A percentile compares a stretch with the other conserved stretches of the same genome.
Conservation (phyloP, 129 eudicot species). For the Sambucus nigra region DNA sequence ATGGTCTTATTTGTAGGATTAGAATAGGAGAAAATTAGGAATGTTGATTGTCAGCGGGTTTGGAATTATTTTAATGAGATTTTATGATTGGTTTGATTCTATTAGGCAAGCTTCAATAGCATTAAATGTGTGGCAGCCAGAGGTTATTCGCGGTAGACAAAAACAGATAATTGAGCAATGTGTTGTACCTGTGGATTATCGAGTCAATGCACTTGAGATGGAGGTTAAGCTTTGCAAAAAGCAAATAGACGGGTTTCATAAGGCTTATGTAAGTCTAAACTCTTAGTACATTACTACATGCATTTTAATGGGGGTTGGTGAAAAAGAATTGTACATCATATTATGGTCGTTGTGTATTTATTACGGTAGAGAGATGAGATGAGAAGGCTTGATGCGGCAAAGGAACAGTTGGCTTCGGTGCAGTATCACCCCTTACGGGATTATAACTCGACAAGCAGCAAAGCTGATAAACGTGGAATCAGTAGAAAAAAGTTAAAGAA, state of each 20-base stretch:
- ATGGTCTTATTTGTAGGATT: background rate
- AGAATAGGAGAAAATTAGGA: background rate
- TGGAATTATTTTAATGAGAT: background rate
- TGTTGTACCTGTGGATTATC: conserved; percentile 50
- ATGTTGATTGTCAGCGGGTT: too few relatives aligned
- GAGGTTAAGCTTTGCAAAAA: conserved; percentile 83
- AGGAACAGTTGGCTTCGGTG: conserved; percentile 42
- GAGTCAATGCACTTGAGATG: conserved; percentile 70
- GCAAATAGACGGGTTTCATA: conserved; percentile 49
- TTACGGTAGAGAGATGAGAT: conserved; percentile 45
- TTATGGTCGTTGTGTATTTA: background rate
- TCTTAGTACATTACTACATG: background rate
- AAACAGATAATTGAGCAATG: conserved; percentile 66
- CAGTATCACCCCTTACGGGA: conserved; percentile 59
- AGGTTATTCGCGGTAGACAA: conserved; percentile 66
- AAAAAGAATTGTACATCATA: background rate
- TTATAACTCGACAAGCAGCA: conserved; percentile 16
- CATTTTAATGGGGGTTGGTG: background rate
- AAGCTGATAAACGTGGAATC: conserved; percentile 13
- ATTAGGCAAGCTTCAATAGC: conserved; percentile 73
- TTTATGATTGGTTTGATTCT: background rate
- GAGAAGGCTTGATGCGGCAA: conserved; percentile 43
- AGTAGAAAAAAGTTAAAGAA: conserved; percentile 31
- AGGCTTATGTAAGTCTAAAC: conserved; percentile 37
- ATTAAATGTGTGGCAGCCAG: conserved; percentile 92